Evolutionary conservation across 306 rosid genomes (phyloP), one percentile per base, ranked within the genome.

Genomic region (Echinosophora koreensis): DNA sequence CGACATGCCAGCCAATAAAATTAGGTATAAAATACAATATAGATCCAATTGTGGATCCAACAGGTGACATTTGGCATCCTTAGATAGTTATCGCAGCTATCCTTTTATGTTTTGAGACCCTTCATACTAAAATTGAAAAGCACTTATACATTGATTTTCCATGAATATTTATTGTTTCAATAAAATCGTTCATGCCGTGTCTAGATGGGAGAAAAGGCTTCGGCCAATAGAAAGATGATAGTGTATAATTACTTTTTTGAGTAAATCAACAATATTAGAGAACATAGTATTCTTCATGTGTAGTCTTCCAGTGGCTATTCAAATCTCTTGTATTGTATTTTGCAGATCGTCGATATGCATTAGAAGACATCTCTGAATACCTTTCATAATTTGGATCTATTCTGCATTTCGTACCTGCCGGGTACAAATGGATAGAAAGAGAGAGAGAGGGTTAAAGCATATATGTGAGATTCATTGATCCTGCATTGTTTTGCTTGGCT

Each of bases 321-420:
- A 46, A 28, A 69, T 47, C 16, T n/a, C 37, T 44, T 56, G 9
- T 6, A 16, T 66, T 59, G 42, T 66, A 73, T 61, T 61, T 77
- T 84, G 51, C 75, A 60, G 65, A 50, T 0, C 8, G 22, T 46
- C 2, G 22, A 56, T 73, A 46, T 62, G 17, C 27, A 52, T 63
- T 64, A 49, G 38, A 47, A 37, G 46, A 47, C 42, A 5, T 47
- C 57, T 78, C 66, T 73, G 63, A 62, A 77, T 60, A 51, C 54
- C 44, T 64, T 50, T 80, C 56, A 0, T 22, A 22, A 22, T 69
- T 67, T 68, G n/a, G 18, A 54, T 38, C 74, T 71, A 38, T 82
- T 75, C 38, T 63, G 81, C 91, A 88, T 88, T 66, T 85, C 62
- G 65, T 84, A 56, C 81, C 69, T 28, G 49, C 54, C 49, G 73